Conservation (phyloP, 305 asterid genomes). For the Fraxinus albicans region DNA sequence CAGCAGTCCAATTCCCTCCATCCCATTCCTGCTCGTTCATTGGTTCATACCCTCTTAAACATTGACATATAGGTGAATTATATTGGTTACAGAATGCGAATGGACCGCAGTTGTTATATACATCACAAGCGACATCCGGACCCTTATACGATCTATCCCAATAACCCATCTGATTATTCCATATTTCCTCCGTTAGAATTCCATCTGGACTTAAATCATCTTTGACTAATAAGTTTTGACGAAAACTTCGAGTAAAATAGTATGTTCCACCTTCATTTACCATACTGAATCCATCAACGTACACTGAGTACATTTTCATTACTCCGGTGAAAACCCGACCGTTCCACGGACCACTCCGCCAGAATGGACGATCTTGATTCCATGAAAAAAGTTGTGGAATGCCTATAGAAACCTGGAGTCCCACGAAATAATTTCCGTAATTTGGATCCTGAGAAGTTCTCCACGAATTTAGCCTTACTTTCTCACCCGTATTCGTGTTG, state of each 20-base stretch:
- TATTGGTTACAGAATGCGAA: conserved; percentile 30
- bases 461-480: neutral
- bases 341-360: neutral
- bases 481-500: neutral
- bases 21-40: conserved; percentile 30
- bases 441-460: neutral
- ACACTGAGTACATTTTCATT: neutral
- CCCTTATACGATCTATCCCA: neutral
- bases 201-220: neutral
- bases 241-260: neutral
- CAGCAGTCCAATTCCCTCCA: conserved; percentile 37
- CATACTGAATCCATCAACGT: neutral
- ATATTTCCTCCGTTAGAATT: neutral
- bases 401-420: neutral
- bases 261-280: neutral
- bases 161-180: neutral
- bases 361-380: neutral
- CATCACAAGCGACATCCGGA: conserved; percentile 15
- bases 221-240: neutral
- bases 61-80: conserved; percentile 30
- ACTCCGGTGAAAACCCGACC: neutral
- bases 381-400: neutral
- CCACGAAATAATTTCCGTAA: neutral
- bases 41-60: conserved; percentile 39
- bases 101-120: conserved; percentile 36